These are phyloP conservation scores for Starmera pachycereana DNA, from an alignment of 805 yeast species.

Conservation along the genomic window DNA sequence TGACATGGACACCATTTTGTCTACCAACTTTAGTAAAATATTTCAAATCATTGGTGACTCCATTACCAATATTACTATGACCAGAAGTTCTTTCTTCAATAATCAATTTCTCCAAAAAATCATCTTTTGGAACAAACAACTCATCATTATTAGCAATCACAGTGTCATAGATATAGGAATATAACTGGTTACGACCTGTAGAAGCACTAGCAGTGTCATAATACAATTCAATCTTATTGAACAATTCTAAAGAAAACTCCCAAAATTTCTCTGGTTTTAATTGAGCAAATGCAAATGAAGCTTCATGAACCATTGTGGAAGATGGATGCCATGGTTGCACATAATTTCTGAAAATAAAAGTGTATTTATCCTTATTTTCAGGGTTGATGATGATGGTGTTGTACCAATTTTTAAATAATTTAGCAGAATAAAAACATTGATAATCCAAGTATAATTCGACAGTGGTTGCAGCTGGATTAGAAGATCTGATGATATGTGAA, in stretches of 20 bases:
- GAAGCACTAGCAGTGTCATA: constrained; percentile 53
- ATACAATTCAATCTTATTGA: constrained; percentile 41
- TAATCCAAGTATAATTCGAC: constrained; percentile 59
- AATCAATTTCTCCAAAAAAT: constrained; percentile 21
- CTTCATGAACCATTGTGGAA: constrained; percentile 59
- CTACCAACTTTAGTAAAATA: constrained; percentile 65
- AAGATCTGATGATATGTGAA: constrained; percentile 14
- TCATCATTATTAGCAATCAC: constrained; percentile 32
- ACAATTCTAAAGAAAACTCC: constrained; percentile 45
- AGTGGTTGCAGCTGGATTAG: constrained; percentile 19
- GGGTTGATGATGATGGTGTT: constrained; percentile 34
- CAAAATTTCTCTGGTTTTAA: constrained; percentile 44
- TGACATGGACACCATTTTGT: constrained; percentile 73
- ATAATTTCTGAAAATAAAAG: constrained; percentile 48
- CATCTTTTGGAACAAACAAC: constrained; percentile 16
- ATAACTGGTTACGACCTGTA: constrained; percentile 44
- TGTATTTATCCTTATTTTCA: constrained; percentile 43
- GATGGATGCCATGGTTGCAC: constrained; percentile 91
- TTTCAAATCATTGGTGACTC: constrained; percentile 52
- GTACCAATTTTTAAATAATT: constrained; percentile 47
- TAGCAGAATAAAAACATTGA: constrained; percentile 68
- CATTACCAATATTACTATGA: constrained; percentile 47
- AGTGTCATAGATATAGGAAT: constrained; percentile 40
- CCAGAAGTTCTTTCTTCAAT: constrained; percentile 16
- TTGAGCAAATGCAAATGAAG: constrained; percentile 58